Evolutionary conservation across 2,329 filamentous ascomycete species (phyloP).

Genomic region (Beauveria asiatica): DNA sequence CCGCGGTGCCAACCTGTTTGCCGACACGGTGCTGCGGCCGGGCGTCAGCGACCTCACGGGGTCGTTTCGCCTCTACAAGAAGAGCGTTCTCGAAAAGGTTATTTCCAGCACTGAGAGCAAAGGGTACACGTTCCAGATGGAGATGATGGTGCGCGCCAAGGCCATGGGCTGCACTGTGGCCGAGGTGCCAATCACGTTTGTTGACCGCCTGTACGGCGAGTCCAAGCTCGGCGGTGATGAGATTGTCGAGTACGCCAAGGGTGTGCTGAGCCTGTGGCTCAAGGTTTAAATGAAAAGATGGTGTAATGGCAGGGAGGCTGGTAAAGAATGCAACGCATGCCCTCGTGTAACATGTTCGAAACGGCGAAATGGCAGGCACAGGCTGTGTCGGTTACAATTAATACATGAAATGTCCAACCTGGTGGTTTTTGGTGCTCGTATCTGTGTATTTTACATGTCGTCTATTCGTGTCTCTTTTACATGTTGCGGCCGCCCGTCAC

Average conservation of each 20-base stretch:
- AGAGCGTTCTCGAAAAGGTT: conserved; percentile 76
- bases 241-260: conserved; percentile 94
- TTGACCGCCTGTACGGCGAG: conserved; percentile 91
- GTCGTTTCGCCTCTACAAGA: conserved; percentile 92
- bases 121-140: conserved; percentile 99
- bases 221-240: conserved; percentile 90
- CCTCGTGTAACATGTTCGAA: neutral
- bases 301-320: neutral
- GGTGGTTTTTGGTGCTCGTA: neutral
- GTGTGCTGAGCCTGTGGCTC: conserved; percentile 67
- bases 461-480: conserved; percentile 22
- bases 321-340: neutral
- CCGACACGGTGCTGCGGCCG: conserved; percentile 85
- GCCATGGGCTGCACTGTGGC: conserved; percentile 89
- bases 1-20: conserved; percentile 87
- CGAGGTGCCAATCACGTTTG: conserved; percentile 94
- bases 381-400: neutral
- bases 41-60: conserved; percentile 95
- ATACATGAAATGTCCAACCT: conserved; percentile 3
- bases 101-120: conserved; percentile 89
- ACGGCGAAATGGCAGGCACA: neutral
- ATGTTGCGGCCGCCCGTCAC: conserved; percentile 69
- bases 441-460: neutral
- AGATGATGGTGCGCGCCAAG: conserved; percentile 97
- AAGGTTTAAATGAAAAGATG: conserved; percentile 48